Evolutionary conservation across 169 alveolate species (phyloP).

Genomic region (Cryptosporidium canis): DNA sequence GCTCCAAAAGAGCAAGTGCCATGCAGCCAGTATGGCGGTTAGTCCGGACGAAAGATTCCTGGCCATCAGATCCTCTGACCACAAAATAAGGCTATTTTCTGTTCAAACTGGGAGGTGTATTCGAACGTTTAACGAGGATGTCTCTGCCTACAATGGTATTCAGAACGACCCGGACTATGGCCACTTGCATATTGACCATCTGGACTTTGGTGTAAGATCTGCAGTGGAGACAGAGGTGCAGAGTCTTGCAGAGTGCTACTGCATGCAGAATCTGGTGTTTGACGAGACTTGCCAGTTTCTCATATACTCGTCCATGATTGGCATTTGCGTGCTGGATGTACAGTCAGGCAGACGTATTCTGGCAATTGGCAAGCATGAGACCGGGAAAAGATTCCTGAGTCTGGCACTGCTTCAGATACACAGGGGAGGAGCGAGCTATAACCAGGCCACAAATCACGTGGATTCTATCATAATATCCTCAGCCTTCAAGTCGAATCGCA

Average conservation of each 20-base stretch:
- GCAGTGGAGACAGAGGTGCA: constrained; percentile 91
- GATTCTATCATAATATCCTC: constrained; percentile 81
- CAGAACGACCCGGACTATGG: constrained; percentile 82
- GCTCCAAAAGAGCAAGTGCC: constrained; percentile 83
- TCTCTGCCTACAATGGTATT: constrained; percentile 84
- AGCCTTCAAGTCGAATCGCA: constrained; percentile 82
- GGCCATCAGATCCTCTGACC: constrained; percentile 85
- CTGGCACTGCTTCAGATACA: constrained; percentile 36
- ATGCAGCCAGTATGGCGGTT: constrained; percentile 82
- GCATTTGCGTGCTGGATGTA: constrained; percentile 88
- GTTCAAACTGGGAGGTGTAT: constrained; percentile 86
- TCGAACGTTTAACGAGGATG: constrained; percentile 86
- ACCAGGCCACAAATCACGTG: background rate
- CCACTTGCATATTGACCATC: constrained; percentile 85
- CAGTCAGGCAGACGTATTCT: constrained; percentile 66
- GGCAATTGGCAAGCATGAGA: constrained; percentile 83
- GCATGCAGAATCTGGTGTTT: constrained; percentile 82
- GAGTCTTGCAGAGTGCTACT: constrained; percentile 78
- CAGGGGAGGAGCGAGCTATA: background rate
- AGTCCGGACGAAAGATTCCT: constrained; percentile 85
- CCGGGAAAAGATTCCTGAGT: constrained; percentile 40
- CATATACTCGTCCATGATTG: constrained; percentile 91
- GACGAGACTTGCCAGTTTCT: constrained; percentile 94
- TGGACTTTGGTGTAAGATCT: constrained; percentile 91
- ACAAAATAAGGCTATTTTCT: constrained; percentile 84